Evolutionary conservation across 257 asterid genomes (phyloP).

Genomic region (Solanum acaule): DNA sequence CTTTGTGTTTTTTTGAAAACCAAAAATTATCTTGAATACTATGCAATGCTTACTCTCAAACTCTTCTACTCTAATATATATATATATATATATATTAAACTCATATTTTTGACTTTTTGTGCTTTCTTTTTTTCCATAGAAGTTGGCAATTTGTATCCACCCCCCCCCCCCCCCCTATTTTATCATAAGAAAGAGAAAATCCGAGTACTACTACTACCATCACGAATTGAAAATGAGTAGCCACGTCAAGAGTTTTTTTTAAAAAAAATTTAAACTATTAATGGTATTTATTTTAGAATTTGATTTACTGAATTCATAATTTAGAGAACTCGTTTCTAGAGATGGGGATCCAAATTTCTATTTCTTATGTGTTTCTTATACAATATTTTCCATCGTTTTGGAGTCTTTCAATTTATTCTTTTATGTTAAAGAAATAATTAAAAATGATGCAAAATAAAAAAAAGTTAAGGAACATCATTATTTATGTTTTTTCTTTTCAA

Average conservation of each 20-base stretch:
- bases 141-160: background rate
- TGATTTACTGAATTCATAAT: too few relatives aligned
- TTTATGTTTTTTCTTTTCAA: background rate
- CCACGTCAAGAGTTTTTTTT: background rate
- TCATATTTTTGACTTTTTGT: background rate
- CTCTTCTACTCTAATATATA: too few relatives aligned
- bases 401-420: background rate
- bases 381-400: background rate
- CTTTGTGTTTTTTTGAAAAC: too few relatives aligned
- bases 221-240: background rate
- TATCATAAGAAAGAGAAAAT: background rate
- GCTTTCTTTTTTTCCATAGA: background rate
- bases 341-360: background rate
- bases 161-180: too few relatives aligned
- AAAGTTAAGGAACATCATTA: background rate
- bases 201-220: background rate
- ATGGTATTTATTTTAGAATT: background rate
- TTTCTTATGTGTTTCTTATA: background rate
- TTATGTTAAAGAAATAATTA: background rate
- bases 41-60: too few relatives aligned
- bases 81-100: too few relatives aligned
- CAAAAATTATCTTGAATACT: too few relatives aligned
- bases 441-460: background rate
- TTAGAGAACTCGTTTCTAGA: background rate
- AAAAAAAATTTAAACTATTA: rapidly evolving